Base-by-base conservation (phyloP, 2,329 filamentous ascomycete species). In the Fusarium subglutinans region DNA sequence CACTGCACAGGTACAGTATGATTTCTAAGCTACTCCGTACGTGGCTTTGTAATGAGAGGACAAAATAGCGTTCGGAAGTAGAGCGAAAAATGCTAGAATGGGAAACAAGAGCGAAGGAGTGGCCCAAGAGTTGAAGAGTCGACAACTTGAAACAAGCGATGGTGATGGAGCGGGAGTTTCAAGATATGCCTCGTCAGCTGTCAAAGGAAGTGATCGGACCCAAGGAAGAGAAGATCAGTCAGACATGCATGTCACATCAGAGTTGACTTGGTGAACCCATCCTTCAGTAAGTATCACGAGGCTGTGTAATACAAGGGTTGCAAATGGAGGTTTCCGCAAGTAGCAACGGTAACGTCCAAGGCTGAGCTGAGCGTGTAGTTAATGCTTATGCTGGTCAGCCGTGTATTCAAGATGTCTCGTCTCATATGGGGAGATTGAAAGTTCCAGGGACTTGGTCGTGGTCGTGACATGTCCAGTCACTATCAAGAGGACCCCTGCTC, bases 391-490 rank as follows among this genome's bases (percentile, higher is more conserved):
- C 41, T 45, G 26, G 28, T 40, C 62, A 69, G 22, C 51, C 20
- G 40, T 24, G 33, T 26, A 35, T 30, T 11, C 14, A 50, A 58
- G 30, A 26, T 50, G 35, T 28, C 51, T 40, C 35, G 35, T 54
- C 28, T 45, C 58, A 58, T 47, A 51, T 71, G 51, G 53, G 72
- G 68, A 74, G 65, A 74, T 74, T 75, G 64, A 72, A 74, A 70
- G 59, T 69, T 70, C 72, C 69, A 73, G 64, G 72, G 69, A 75
- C 60, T 69, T 73, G 72, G 72, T 74, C 64, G 64, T 66, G 72
- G 72, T 75, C 48, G 59, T 74, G 72, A 73, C 72, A 74, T 56
- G 69, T 74, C 72, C 72, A 75, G 72, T 75, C 54, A 61, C 33
- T 60, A 43, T 56, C 59, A 74, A 57, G 17, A 28, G 35, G 68